A percentile compares a stretch with the other conserved stretches of the same genome.
These are phyloP conservation scores for Ballota nigra DNA, from an alignment of 257 asterid species.

Conservation along the genomic window DNA sequence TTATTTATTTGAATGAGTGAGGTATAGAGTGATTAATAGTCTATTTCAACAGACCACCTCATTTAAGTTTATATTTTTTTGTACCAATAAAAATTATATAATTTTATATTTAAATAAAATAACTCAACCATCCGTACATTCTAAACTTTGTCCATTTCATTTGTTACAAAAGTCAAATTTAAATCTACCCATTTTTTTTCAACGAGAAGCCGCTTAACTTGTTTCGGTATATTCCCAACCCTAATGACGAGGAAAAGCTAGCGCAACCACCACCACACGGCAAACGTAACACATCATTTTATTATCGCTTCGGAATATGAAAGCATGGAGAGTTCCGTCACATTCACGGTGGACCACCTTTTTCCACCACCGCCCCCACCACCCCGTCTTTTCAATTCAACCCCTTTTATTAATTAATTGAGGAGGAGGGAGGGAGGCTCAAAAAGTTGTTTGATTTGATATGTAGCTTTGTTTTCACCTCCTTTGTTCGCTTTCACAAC, in stretches of 20 bases:
- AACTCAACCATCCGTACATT: too few relatives aligned
- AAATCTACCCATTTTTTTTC: too few relatives aligned
- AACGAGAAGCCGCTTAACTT: too few relatives aligned
- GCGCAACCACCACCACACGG: slow-evolving; percentile 26
- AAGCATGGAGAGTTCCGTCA: slow-evolving; percentile 23
- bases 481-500: slow-evolving; percentile 34
- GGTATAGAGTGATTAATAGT: too few relatives aligned
- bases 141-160: too few relatives aligned
- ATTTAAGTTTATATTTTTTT: too few relatives aligned
- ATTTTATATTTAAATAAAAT: too few relatives aligned
- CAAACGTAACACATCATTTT: slow-evolving; percentile 17
- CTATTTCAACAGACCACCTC: too few relatives aligned
- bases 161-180: too few relatives aligned
- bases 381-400: background rate
- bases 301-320: slow-evolving; percentile 5
- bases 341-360: slow-evolving; percentile 32
- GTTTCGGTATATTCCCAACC: too few relatives aligned
- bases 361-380: background rate
- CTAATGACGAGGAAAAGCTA: background rate
- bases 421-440: slow-evolving; percentile 22
- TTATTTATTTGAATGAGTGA: too few relatives aligned
- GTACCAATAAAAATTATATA: too few relatives aligned
- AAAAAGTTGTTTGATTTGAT: slow-evolving; percentile 64
- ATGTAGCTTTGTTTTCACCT: slow-evolving; percentile 45
- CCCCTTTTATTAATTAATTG: background rate